Conservation (phyloP, 345 rosid genomes). For the Cardamine chenopodiifolia region DNA sequence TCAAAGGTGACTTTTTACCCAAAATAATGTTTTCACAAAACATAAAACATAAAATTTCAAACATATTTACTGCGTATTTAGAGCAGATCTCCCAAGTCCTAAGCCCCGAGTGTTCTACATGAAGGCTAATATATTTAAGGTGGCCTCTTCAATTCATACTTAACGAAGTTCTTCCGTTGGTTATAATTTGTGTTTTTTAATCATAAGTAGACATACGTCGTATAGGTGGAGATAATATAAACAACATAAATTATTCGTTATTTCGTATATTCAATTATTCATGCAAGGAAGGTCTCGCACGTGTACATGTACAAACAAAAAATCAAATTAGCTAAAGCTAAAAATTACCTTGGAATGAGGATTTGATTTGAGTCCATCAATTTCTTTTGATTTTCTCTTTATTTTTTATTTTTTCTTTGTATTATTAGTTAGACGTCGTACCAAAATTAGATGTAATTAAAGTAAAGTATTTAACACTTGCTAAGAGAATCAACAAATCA, state of each 20-base stretch:
- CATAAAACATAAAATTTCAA: background rate
- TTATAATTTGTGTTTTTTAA: background rate
- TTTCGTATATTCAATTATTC: background rate
- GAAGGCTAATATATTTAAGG: background rate
- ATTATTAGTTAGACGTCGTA: slow-evolving; percentile 12
- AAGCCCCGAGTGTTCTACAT: too few relatives aligned
- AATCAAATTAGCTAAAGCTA: slow-evolving; percentile 21
- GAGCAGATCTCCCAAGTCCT: background rate
- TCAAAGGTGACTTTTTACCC: background rate
- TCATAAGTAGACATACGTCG: background rate
- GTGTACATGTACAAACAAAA: slow-evolving; percentile 37
- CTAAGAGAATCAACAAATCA: slow-evolving; percentile 7
- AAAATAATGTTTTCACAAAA: background rate
- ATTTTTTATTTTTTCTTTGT: background rate
- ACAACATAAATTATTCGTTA: background rate
- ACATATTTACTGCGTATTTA: background rate
- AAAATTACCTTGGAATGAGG: slow-evolving; percentile 37
- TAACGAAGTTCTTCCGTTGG: background rate
- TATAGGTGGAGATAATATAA: background rate
- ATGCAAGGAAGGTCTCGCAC: slow-evolving; percentile 10
- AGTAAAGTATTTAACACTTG: background rate
- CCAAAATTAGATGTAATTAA: background rate
- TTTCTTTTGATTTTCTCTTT: slow-evolving; percentile 25
- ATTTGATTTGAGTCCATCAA: slow-evolving; percentile 35
- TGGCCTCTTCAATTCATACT: background rate